phyloP scores from a whole-genome alignment of 352 stramenopile genomes.

The Globisporangium uncinulatum region DNA sequence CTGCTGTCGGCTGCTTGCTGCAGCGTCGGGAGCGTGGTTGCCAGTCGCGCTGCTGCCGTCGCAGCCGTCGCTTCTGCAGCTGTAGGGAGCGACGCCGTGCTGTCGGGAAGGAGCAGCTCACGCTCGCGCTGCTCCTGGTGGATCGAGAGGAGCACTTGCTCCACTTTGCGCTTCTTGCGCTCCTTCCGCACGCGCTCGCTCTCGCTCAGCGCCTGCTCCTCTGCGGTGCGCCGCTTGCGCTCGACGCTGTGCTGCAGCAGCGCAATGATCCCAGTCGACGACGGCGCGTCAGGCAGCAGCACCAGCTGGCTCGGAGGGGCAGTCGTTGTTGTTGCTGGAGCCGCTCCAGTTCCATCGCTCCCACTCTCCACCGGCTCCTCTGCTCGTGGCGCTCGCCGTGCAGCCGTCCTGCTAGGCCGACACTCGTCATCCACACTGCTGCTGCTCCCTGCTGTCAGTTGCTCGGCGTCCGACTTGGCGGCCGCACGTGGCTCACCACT shows the following conservation, averaged over 20 bases:
- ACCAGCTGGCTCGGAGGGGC: neutral
- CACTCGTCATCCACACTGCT: too few relatives aligned
- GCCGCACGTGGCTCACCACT: neutral
- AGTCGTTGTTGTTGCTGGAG: neutral
- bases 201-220: conserved; percentile 45
- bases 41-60: neutral
- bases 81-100: neutral
- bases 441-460: too few relatives aligned
- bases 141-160: conserved; percentile 42
- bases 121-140: conserved; percentile 43
- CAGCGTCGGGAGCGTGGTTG: too few relatives aligned
- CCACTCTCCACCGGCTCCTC: too few relatives aligned
- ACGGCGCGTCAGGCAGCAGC: neutral
- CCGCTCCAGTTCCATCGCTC: too few relatives aligned
- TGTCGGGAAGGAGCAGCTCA: conserved; percentile 10
- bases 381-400: too few relatives aligned
- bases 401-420: neutral
- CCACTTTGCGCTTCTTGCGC: conserved; percentile 58
- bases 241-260: conserved; percentile 53
- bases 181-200: conserved; percentile 50
- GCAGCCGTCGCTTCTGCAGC: neutral
- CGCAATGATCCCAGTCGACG: conserved; percentile 36
- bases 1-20: neutral
- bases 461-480: neutral
- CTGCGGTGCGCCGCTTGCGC: conserved; percentile 35